Base-by-base conservation (phyloP, 306 rosid species). In the Acacia acuminata region DNA sequence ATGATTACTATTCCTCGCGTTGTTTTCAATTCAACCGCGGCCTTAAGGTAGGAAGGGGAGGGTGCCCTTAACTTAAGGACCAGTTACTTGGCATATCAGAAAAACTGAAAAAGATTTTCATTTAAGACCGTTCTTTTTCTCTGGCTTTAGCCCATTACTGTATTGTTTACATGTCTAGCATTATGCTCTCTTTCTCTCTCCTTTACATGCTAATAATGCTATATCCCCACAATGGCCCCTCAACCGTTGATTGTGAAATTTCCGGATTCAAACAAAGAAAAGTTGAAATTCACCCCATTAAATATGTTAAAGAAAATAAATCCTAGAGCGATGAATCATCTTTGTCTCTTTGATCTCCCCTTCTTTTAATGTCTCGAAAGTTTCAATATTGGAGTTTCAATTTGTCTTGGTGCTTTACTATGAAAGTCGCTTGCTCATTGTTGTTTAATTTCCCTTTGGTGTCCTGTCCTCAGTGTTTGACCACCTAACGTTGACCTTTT, bases 391-490 rank as follows among this genome's bases (percentile, higher is more conserved):
- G 64, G 90, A 58, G 81, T 85, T 76, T 88, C 79, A 70, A 71
- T 75, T 80, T 85, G 85, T 82, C 75, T 85, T 71, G 34, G 82
- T 86, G 71, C 78, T 88, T 83, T 79, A 77, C 73, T 86, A 43
- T 40, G 84, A 87, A 86, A 85, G 82, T 79, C 81, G 42, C 71
- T 76, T 66, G 81, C 66, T 76, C 85, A 72, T 82, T 83, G 73
- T 60, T 82, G 80, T 79, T 84, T 53, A 9, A 77, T 81, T 84
- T 87, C 48, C 85, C 81, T 60, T 60, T 73, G 77, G 38, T 79
- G 77, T 79, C 86, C 84, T 87, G 77, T 79, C 86, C 84, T 87
- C 77, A n/a, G 16, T 83, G 79, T 88, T 87, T 90, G 91, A 91
- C 89, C 85, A 84, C 77, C 64, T 40, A 51, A 42, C 80, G 88